Evolutionary conservation across 352 stramenopile species (phyloP), one percentile per base, ranked within the genome.

Genomic region (Peronospora tabacina): DNA sequence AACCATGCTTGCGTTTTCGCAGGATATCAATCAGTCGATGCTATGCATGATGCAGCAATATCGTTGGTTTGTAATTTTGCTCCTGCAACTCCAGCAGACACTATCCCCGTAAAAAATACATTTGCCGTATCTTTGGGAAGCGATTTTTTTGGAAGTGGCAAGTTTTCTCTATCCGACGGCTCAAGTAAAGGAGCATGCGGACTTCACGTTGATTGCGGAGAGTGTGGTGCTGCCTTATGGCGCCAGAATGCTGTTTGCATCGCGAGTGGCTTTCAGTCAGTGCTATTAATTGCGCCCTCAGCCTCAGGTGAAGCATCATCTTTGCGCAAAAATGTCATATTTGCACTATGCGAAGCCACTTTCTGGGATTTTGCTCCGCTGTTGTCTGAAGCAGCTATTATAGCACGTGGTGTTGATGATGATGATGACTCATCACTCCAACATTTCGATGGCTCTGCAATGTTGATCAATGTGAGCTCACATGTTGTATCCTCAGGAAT

Each of bases 1-100:
- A 90, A 90, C 24, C 82, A 94, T 36, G 80, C 80, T 8, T 82
- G 62, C 2, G 65, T 85, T 20, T 78, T 74, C 17, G 55, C 79
- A 50, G 67, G 55, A 35, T 82, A 68, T 44, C 61, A 66, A 42
- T 57, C 52, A 12, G 20, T 44, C 6, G 56, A 68, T 34, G 20
- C 42, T 35, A 26, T 57, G 17, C 40, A 69, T 61, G 53, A 61
- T 13, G 17, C 26, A 39, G 13, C 45, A 11, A 57, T 64, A 20
- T 54, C 39, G 9, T 56, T 42, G 45, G 36, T 63, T 4, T 55
- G 29, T 51, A 68, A 44, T 8, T 78, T 78, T 37, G 40, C 52
- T 4, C 70, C 70, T 9, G 51, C 53, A 17, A 58, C 35, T 1
- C 33, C 50, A 19, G 19, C 60, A 30, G 58, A 68, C 7, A 33